Evolutionary conservation across 768 basidiomycete genomes (phyloP).

Genomic region (Strobilomyces dryophilus): DNA sequence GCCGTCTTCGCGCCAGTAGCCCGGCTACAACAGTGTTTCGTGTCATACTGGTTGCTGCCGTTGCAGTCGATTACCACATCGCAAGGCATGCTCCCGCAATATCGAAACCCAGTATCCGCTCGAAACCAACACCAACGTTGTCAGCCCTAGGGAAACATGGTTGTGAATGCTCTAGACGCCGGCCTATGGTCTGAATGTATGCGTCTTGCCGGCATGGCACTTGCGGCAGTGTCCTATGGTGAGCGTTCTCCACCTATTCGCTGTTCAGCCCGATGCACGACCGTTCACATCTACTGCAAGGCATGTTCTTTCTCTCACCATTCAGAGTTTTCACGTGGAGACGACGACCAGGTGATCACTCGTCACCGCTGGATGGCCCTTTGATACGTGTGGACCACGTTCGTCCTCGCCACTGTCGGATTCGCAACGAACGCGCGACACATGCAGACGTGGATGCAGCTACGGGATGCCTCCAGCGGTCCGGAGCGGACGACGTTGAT

Average conservation of each 20-base stretch:
- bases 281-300: slow-evolving; percentile 3
- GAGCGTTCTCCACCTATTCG: neutral
- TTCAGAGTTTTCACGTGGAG: slow-evolving; percentile 8
- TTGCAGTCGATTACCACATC: no score
- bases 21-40: no score
- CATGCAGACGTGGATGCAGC: slow-evolving; percentile 28
- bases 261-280: neutral
- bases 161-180: slow-evolving; percentile 10
- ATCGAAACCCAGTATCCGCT: no score
- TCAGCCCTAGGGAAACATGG: slow-evolving; percentile 4
- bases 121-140: no score
- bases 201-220: slow-evolving; percentile 19
- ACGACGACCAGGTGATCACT: neutral
- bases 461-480: slow-evolving; percentile 15
- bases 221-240: slow-evolving; percentile 23
- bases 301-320: slow-evolving; percentile 19
- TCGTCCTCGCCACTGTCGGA: slow-evolving; percentile 24
- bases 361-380: slow-evolving; percentile 8
- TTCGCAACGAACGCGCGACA: slow-evolving; percentile 22
- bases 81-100: no score
- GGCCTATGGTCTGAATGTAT: slow-evolving; percentile 27
- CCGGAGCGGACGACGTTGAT: slow-evolving; percentile 13
- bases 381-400: slow-evolving; percentile 22
- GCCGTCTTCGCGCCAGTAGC: no score
- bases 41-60: no score